Evolutionary conservation across 768 basidiomycete genomes (phyloP).

Genomic region (Tulasnella calospora): DNA sequence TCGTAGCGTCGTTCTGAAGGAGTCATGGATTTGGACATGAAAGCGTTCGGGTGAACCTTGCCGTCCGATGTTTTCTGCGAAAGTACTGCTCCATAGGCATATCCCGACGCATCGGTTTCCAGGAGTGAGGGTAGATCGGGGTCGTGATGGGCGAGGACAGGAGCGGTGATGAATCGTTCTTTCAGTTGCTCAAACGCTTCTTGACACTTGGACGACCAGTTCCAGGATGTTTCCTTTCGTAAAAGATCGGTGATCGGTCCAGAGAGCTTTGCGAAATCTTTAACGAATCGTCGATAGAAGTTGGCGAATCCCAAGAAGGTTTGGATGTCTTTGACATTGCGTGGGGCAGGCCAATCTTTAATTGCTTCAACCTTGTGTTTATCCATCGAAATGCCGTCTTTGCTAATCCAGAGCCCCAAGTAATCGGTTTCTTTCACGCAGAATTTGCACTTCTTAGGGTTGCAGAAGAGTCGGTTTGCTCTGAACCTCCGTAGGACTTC

Average conservation of each 20-base stretch:
- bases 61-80: neutral
- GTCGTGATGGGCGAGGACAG: conserved; percentile 7
- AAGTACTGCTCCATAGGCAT: conserved; percentile 14
- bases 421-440: too few relatives aligned
- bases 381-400: too few relatives aligned
- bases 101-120: conserved; percentile 8
- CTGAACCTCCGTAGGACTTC: too few relatives aligned
- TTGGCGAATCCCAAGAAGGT: conserved; percentile 33
- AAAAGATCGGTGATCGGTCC: conserved; percentile 22
- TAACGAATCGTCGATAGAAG: conserved; percentile 33
- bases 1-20: conserved; percentile 29
- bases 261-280: conserved; percentile 28
- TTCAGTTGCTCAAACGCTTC: conserved; percentile 23
- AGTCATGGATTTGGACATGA: conserved; percentile 16
- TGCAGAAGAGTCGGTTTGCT: too few relatives aligned
- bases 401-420: too few relatives aligned
- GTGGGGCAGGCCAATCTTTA: too few relatives aligned
- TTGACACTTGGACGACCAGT: neutral
- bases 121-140: neutral
- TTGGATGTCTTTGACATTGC: conserved; percentile 8
- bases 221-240: neutral
- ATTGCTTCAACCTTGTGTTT: too few relatives aligned
- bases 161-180: conserved; percentile 24
- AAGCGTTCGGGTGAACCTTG: conserved; percentile 22
- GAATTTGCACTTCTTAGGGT: too few relatives aligned